Conservation (phyloP, 2,329 filamentous ascomycete genomes). For the Penicillium sp. region DNA sequence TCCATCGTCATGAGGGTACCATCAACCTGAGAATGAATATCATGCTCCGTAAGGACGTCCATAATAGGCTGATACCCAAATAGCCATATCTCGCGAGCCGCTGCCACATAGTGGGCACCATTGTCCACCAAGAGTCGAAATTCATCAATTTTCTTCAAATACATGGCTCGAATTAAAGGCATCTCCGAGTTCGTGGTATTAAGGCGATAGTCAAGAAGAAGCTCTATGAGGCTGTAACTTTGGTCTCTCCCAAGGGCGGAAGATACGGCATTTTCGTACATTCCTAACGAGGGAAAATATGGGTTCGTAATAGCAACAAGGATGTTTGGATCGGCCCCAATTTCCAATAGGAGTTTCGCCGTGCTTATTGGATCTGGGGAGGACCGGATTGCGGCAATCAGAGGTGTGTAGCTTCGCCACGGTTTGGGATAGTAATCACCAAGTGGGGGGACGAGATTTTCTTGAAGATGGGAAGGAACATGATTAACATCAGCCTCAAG, state of each 20-base stretch:
- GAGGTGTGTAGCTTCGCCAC: not conserved
- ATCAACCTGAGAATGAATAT: too few species aligned
- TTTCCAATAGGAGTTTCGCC: not conserved
- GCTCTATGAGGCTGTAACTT: not conserved
- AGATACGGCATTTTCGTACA: not conserved
- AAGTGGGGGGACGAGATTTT: not conserved
- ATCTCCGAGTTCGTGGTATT: not conserved
- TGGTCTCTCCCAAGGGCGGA: not conserved
- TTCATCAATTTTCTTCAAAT: not conserved
- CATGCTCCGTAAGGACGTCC: not conserved
- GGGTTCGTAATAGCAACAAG: not conserved
- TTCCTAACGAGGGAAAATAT: not conserved
- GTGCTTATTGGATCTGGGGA: not conserved
- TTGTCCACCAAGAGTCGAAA: not conserved
- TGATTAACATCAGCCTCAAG: not conserved
- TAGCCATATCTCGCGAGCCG: not conserved
- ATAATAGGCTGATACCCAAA: not conserved
- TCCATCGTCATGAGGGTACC: too few species aligned
- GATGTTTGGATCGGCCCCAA: not conserved
- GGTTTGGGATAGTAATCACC: not conserved
- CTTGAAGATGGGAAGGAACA: not conserved
- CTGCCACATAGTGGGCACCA: not conserved
- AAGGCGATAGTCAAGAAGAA: not conserved
- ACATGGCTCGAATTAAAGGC: not conserved
- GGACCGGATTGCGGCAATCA: not conserved